Conservation (phyloP, 768 basidiomycete genomes). For the Collybia mongolica region DNA sequence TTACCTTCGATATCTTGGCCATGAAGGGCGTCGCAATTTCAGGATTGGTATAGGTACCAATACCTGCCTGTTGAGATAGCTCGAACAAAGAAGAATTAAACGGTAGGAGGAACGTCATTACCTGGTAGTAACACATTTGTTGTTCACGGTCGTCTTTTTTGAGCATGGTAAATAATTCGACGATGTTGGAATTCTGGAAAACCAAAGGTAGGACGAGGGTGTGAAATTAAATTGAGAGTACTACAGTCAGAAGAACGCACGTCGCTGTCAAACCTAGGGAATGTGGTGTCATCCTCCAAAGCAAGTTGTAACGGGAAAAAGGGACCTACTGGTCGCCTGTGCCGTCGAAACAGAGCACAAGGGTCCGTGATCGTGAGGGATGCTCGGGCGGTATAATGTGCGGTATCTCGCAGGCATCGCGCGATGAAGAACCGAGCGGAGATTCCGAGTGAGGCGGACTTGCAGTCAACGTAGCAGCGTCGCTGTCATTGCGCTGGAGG, state of each 20-base stretch:
- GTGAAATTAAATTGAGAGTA: background rate
- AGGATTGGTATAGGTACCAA: slow-evolving; percentile 58
- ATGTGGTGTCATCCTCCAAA: background rate
- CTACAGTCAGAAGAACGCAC: slow-evolving; percentile 4
- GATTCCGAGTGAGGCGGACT: too few species aligned
- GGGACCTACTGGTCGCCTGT: slow-evolving; percentile 28
- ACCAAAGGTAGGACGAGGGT: background rate
- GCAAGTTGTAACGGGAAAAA: background rate
- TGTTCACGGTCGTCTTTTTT: slow-evolving; percentile 32
- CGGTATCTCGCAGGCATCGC: too few species aligned
- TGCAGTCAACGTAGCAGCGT: too few species aligned
- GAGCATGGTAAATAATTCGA: slow-evolving; percentile 33
- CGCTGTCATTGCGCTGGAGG: too few species aligned
- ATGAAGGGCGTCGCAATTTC: slow-evolving; percentile 46
- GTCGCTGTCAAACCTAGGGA: slow-evolving; percentile 21
- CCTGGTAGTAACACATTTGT: slow-evolving; percentile 46
- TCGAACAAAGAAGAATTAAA: background rate
- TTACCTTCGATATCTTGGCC: slow-evolving; percentile 31
- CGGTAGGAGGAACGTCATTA: background rate
- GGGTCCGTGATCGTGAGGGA: slow-evolving; percentile 18
- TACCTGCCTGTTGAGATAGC: slow-evolving; percentile 39
- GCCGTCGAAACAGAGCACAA: slow-evolving; percentile 49
- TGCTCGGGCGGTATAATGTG: too few species aligned
- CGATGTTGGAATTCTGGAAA: slow-evolving; percentile 36
- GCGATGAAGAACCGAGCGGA: too few species aligned